Conservation (phyloP, 768 basidiomycete genomes). For the Daedaleopsis sinensis region DNA sequence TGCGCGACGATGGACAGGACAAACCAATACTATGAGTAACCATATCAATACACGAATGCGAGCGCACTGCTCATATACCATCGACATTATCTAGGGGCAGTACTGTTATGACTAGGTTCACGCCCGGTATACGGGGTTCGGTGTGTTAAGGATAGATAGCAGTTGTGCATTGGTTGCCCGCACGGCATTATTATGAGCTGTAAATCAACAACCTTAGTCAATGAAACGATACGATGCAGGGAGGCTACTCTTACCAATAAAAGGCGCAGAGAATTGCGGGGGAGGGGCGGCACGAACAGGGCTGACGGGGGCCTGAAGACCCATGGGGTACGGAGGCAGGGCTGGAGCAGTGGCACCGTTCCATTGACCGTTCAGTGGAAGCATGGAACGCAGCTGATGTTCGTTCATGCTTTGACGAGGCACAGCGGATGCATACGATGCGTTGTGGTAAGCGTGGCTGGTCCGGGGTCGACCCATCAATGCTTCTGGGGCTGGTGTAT, state of each 20-base stretch:
- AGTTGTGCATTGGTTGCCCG: conserved; percentile 28
- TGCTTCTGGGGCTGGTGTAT: conserved; percentile 24
- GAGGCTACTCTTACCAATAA: conserved; percentile 7
- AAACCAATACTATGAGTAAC: conserved; percentile 24
- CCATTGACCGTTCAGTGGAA: conserved; percentile 27
- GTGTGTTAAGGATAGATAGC: conserved; percentile 34
- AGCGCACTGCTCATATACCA: conserved; percentile 18
- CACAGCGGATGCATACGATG: conserved; percentile 23
- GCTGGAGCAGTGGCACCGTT: background rate
- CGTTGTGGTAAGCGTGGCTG: conserved; percentile 33
- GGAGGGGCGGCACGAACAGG: conserved; percentile 11
- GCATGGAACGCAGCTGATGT: conserved; percentile 47
- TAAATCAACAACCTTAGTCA: too few relatives aligned
- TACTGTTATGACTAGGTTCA: conserved; percentile 21
- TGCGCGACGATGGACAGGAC: conserved; percentile 18
- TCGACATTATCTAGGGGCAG: conserved; percentile 24
- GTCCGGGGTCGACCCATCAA: conserved; percentile 41
- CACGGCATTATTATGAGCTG: conserved; percentile 16
- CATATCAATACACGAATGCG: conserved; percentile 27
- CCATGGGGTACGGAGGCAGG: conserved; percentile 8
- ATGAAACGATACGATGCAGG: background rate
- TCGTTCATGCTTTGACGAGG: conserved; percentile 54
- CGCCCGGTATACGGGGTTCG: conserved; percentile 25
- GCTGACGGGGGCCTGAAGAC: conserved; percentile 7
- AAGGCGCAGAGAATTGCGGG: conserved; percentile 8